A percentile compares a stretch with the other conserved stretches of the same genome.
These are phyloP conservation scores for Phoma sp. DNA, from an alignment of 2,329 filamentous ascomycete species.

Conservation along the genomic window DNA sequence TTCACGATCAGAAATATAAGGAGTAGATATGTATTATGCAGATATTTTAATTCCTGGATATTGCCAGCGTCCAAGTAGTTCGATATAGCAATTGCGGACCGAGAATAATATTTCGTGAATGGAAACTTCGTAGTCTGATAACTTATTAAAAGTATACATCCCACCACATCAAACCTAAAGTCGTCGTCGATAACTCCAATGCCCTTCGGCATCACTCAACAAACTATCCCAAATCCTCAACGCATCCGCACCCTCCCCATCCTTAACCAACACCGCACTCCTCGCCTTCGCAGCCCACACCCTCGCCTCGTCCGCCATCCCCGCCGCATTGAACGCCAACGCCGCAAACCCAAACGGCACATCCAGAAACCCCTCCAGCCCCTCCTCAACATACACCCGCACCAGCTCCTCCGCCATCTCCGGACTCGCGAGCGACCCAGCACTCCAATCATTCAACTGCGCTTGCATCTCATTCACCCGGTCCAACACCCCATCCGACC, in stretches of 20 bases:
- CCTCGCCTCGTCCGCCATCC: constrained; percentile 31
- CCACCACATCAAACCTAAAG: background rate
- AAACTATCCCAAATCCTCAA: constrained; percentile 43
- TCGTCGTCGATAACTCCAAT: constrained; percentile 42
- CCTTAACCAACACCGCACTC: constrained; percentile 47
- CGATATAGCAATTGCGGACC: background rate
- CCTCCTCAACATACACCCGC: constrained; percentile 45
- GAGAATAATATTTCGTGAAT: background rate
- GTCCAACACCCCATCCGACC: constrained; percentile 42
- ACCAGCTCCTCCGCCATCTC: constrained; percentile 45
- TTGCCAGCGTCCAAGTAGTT: too few relatives aligned
- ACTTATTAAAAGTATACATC: too few relatives aligned
- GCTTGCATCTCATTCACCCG: constrained; percentile 42
- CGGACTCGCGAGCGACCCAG: constrained; percentile 24
- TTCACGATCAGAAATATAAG: constrained; percentile 34
- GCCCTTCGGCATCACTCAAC: constrained; percentile 36
- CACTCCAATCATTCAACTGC: constrained; percentile 42
- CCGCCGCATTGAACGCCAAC: constrained; percentile 49
- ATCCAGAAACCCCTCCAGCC: constrained; percentile 50
- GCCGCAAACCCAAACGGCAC: constrained; percentile 51
- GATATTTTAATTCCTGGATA: background rate
- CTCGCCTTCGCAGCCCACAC: constrained; percentile 46
- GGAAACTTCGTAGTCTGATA: too few relatives aligned
- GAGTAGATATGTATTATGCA: constrained; percentile 19
- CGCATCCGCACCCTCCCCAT: constrained; percentile 45